Evolutionary conservation across 139 green algal genomes (phyloP).

Genomic region (Haematococcus lacustris): DNA sequence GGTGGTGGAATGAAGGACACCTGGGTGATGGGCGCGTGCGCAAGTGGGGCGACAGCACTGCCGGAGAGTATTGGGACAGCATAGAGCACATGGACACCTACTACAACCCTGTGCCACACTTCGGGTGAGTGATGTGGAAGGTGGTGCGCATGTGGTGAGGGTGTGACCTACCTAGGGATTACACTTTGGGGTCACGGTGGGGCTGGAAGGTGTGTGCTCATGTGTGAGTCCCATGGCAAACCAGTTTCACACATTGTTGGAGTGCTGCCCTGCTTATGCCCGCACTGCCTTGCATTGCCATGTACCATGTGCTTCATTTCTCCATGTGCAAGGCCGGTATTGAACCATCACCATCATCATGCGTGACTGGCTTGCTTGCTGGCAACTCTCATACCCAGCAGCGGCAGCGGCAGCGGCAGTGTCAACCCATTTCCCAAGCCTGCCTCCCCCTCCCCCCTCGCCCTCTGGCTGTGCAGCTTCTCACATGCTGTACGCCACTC

Average conservation of each 20-base stretch:
- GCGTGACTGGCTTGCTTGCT: background rate
- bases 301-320: background rate
- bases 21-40: constrained; percentile 60
- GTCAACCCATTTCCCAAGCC: background rate
- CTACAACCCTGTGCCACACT: constrained; percentile 87
- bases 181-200: background rate
- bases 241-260: too few relatives aligned
- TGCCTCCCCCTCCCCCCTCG: background rate
- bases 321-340: background rate
- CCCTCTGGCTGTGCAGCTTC: background rate
- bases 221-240: background rate
- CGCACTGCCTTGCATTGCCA: background rate
- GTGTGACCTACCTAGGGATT: background rate
- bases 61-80: constrained; percentile 73
- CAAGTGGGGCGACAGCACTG: constrained; percentile 52
- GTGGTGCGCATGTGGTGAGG: too few relatives aligned
- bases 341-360: background rate
- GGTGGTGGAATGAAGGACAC: constrained; percentile 75
- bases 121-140: constrained; percentile 48
- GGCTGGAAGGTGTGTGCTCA: background rate
- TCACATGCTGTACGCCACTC: background rate
- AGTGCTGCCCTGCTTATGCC: too few relatives aligned
- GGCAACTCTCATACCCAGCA: too few relatives aligned
- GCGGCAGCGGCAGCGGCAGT: background rate
- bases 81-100: constrained; percentile 69